Evolutionary conservation across 2,329 filamentous ascomycete species (phyloP).

Genomic region (Diaporthe sp.): DNA sequence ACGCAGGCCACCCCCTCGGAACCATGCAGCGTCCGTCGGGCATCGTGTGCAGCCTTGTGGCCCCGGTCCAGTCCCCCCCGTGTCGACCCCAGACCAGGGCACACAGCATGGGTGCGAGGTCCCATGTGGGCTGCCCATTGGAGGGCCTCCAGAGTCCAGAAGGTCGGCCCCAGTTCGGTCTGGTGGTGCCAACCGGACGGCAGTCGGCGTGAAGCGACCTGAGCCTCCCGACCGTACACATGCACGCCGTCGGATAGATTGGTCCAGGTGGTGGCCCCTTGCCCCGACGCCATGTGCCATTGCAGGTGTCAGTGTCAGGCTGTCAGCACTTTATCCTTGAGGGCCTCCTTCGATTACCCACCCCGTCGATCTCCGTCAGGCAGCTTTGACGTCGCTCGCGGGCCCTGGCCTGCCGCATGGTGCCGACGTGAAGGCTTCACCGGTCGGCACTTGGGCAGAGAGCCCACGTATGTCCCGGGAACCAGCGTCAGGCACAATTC

Average conservation of each 20-base stretch:
- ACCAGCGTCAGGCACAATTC: not conserved
- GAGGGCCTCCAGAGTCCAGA: slow-evolving; percentile 7
- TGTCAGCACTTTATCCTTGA: slow-evolving; percentile 26
- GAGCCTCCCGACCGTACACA: slow-evolving; percentile 19
- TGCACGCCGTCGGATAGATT: not conserved
- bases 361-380: slow-evolving; percentile 21
- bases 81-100: slow-evolving; percentile 9
- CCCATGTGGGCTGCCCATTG: not conserved
- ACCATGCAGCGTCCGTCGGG: slow-evolving; percentile 31
- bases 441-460: slow-evolving; percentile 27
- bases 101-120: slow-evolving; percentile 12
- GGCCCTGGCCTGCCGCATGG: not conserved
- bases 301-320: slow-evolving; percentile 37
- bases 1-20: slow-evolving; percentile 9
- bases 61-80: slow-evolving; percentile 15
- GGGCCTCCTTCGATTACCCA: not conserved
- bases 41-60: slow-evolving; percentile 22
- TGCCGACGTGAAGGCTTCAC: slow-evolving; percentile 18
- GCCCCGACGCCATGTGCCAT: slow-evolving; percentile 15
- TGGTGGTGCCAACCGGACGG: slow-evolving; percentile 31
- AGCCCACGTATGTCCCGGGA: slow-evolving; percentile 20
- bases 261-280: slow-evolving; percentile 9
- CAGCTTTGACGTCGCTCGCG: slow-evolving; percentile 12
- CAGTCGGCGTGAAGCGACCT: slow-evolving; percentile 34
- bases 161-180: slow-evolving; percentile 7